Evolutionary conservation across 352 stramenopile genomes (phyloP).

Genomic region (Phytophthora niederhauseri): DNA sequence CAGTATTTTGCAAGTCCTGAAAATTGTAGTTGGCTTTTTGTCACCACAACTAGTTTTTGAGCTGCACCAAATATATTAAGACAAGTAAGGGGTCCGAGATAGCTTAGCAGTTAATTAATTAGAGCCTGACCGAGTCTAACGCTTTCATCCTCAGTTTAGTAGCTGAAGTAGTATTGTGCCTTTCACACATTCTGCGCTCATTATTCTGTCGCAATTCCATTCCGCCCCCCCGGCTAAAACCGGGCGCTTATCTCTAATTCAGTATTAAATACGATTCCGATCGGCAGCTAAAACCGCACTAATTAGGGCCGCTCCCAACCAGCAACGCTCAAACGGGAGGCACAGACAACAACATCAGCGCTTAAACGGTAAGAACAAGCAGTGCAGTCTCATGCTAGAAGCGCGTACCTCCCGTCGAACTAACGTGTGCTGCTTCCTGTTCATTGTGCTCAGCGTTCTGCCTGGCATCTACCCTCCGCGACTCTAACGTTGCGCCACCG

Average conservation of each 20-base stretch:
- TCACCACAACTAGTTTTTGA: too few relatives aligned
- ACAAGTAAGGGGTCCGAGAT: too few relatives aligned
- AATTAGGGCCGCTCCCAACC: not conserved
- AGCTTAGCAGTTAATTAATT: too few relatives aligned
- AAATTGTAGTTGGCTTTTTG: too few relatives aligned
- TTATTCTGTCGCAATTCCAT: not conserved
- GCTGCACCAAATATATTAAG: too few relatives aligned
- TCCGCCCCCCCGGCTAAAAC: not conserved
- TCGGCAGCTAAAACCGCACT: not conserved
- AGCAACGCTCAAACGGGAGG: not conserved
- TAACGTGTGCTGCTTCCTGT: not conserved
- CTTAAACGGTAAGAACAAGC: not conserved
- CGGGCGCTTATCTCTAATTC: not conserved
- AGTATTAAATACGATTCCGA: not conserved
- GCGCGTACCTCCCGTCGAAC: not conserved
- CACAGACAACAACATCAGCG: too few relatives aligned
- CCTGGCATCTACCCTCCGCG: not conserved
- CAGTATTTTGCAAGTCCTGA: too few relatives aligned
- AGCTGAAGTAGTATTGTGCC: too few relatives aligned
- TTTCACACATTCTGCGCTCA: not conserved
- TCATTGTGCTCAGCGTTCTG: not conserved
- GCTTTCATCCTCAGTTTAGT: too few relatives aligned
- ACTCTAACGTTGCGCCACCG: too few relatives aligned
- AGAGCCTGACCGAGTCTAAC: too few relatives aligned
- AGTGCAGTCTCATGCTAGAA: not conserved